Evolutionary conservation across 2,329 filamentous ascomycete genomes (phyloP).

Genomic region (Orbilia brochopaga): DNA sequence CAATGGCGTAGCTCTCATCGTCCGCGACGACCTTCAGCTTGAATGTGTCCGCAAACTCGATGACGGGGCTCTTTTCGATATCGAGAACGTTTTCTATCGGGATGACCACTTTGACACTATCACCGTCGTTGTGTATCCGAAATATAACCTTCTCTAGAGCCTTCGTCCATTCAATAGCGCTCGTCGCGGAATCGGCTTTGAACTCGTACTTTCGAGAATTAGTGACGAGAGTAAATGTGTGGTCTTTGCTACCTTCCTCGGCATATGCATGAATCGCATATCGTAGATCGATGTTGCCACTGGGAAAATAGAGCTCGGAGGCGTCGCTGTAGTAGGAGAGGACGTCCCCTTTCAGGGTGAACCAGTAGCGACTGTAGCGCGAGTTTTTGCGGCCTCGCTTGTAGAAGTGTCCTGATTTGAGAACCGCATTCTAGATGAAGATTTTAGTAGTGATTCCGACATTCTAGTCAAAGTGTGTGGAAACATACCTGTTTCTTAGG

Average conservation of each 20-base stretch:
- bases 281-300: conserved; percentile 87
- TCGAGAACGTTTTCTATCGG: conserved; percentile 89
- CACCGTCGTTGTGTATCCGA: conserved; percentile 90
- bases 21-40: conserved; percentile 93
- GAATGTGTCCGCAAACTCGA: conserved; percentile 90
- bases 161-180: conserved; percentile 96
- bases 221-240: conserved; percentile 80
- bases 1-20: conserved; percentile 90
- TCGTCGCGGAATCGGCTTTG: conserved; percentile 82
- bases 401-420: conserved; percentile 85
- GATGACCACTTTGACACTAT: conserved; percentile 93
- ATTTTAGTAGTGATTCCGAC: conserved; percentile 9
- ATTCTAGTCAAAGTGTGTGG: not conserved
- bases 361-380: conserved; percentile 90
- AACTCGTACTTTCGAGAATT: conserved; percentile 84
- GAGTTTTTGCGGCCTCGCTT: conserved; percentile 89
- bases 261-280: conserved; percentile 88
- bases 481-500: conserved; percentile 80
- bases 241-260: conserved; percentile 72
- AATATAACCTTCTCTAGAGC: conserved; percentile 93
- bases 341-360: conserved; percentile 87
- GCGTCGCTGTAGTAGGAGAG: conserved; percentile 86
- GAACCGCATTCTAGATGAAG: conserved; percentile 68
- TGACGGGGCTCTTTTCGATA: conserved; percentile 86
- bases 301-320: conserved; percentile 86